Evolutionary conservation across 345 rosid species (phyloP), one percentile per base, ranked within the genome.

Genomic region (Anastatica hierochuntica): DNA sequence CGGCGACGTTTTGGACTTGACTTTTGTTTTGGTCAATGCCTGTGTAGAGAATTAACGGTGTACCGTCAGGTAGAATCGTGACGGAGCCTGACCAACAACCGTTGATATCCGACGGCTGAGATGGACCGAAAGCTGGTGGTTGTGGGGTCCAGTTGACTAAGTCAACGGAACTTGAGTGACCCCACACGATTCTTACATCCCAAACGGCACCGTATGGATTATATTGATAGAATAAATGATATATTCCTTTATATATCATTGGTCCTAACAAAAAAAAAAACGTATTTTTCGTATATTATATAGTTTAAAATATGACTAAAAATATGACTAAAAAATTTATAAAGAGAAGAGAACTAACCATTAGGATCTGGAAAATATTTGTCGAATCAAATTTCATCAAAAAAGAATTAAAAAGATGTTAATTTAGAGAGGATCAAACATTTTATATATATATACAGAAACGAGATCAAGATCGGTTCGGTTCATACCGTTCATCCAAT

Each of bases 31-130:
- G 41, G 72, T 76, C 52, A 6, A 68, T 66, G 46, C 90, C 95
- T 3, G 95, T 85, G 76, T 79, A 89, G 35, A 85, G 74, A 9
- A 89, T 75, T 0, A 58, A 79, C 0, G 90, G 97, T 53, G 21
- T 53, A 18, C 69, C 69, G 0, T 63, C 14, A 0, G 46, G 69
- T 60, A 85, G 76, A 49, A 89, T 48, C 2, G 95, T 85, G 54
- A 77, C 63, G 18, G 95, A 85, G 20, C 94, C 97, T 3, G 90
- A 81, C 88, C 85, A 89, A 52, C 81, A 58, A 4, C 94, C 94
- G 18, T 75, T 75, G 69, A 74, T 51, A 46, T 89, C 95, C 0
- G 67, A 68, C 3, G 61, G 68, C 29, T 76, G 72, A 10, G 95
- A 77, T 29, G 85, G 88, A 24, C 7, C 59, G 27, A 81, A 66